Evolutionary conservation across 2,329 filamentous ascomycete genomes (phyloP).

Genomic region (Hymenoscyphus occultus): DNA sequence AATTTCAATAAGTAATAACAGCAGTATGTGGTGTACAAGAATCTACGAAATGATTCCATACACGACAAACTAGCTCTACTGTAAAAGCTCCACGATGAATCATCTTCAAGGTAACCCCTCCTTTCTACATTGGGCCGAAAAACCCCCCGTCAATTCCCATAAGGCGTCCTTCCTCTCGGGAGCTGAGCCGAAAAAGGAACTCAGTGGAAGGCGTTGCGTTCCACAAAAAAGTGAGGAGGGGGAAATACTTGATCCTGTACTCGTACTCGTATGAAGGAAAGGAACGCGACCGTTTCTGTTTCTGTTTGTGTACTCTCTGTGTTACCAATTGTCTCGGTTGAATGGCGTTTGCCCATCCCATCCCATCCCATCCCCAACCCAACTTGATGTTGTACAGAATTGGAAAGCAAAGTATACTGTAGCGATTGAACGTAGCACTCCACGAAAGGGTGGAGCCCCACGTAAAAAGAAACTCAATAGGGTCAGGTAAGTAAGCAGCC

Average conservation of each 20-base stretch:
- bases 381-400: not conserved
- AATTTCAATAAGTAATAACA: too few relatives aligned
- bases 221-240: not conserved
- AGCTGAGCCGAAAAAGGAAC: slow-evolving; percentile 12
- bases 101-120: not conserved
- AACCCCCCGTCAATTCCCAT: slow-evolving; percentile 9
- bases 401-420: not conserved
- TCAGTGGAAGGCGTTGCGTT: not conserved
- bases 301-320: not conserved
- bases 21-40: too few relatives aligned
- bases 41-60: too few relatives aligned
- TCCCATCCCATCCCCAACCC: not conserved
- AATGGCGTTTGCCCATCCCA: not conserved
- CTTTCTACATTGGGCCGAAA: not conserved
- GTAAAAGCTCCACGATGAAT: not conserved
- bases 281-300: not conserved
- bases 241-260: not conserved
- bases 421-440: not conserved
- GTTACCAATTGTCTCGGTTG: not conserved
- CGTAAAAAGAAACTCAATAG: not conserved
- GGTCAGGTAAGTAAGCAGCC: not conserved
- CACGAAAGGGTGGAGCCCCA: too few relatives aligned
- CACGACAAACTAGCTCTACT: too few relatives aligned
- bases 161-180: slow-evolving; percentile 10
- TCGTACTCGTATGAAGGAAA: too few relatives aligned